These are phyloP conservation scores for Aspergillus taichungensis DNA, from an alignment of 495 filamentous ascomycete species.

Conservation along the genomic window DNA sequence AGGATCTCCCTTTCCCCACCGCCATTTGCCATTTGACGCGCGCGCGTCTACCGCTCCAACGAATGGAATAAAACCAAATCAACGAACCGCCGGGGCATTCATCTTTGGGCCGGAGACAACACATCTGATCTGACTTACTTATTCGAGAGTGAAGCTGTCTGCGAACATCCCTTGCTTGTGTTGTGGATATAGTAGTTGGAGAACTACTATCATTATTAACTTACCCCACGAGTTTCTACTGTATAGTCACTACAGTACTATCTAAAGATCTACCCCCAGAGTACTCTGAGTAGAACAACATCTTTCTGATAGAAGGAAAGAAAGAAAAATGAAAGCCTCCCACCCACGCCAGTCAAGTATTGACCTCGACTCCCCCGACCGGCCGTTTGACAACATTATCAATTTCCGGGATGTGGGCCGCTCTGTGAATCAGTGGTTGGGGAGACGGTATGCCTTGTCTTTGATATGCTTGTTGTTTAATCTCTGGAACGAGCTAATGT, in stretches of 20 bases:
- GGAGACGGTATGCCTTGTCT: conserved; percentile 37
- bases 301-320: no score
- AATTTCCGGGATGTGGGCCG: conserved; percentile 84
- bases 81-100: background rate
- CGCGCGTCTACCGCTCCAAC: background rate
- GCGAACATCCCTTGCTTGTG: no score
- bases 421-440: conserved; percentile 53
- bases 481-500: background rate
- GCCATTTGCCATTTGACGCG: conserved; percentile 13
- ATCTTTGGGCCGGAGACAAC: no score
- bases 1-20: conserved; percentile 20
- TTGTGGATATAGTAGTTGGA: no score
- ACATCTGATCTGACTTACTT: no score
- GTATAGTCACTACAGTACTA: no score
- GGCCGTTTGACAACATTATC: conserved; percentile 56
- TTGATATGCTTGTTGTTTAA: background rate
- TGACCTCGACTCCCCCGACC: conserved; percentile 34
- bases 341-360: conserved; percentile 26
- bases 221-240: no score
- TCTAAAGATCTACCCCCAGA: no score
- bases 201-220: no score
- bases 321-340: background rate
- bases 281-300: background rate
- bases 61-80: background rate
- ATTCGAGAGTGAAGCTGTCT: no score